A percentile compares a stretch with the other conserved stretches of the same genome.
Evolutionary conservation across 1,284 basidiomycete genomes (phyloP).

Genomic region (Grifola frondosa): DNA sequence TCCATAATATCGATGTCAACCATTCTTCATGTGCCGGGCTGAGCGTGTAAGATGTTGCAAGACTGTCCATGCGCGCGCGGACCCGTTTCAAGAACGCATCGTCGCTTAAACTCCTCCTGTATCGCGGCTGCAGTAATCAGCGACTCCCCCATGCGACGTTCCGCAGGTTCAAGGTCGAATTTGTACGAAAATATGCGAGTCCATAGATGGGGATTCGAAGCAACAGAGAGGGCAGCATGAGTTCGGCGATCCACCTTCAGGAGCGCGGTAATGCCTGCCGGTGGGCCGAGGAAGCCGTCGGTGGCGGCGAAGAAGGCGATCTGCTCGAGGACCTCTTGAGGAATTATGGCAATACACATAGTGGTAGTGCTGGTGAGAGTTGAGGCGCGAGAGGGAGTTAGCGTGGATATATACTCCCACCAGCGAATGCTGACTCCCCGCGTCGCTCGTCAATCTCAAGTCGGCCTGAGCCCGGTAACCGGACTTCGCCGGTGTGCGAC

Average conservation of each 20-base stretch:
- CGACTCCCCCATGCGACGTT: constrained; percentile 28
- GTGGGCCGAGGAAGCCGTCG: constrained; percentile 31
- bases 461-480: too few relatives aligned
- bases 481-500: too few relatives aligned
- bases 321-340: constrained; percentile 42
- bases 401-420: too few relatives aligned
- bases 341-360: constrained; percentile 26
- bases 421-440: too few relatives aligned
- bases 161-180: constrained; percentile 38
- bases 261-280: constrained; percentile 33
- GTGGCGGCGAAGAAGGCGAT: constrained; percentile 41
- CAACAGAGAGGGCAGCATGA: constrained; percentile 32
- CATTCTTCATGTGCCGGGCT: constrained; percentile 29
- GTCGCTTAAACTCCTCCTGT: constrained; percentile 41
- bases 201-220: constrained; percentile 43
- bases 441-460: too few relatives aligned
- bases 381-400: too few relatives aligned
- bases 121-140: constrained; percentile 26
- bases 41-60: constrained; percentile 17
- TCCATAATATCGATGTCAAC: constrained; percentile 43
- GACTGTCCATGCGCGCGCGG: constrained; percentile 39
- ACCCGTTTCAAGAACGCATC: constrained; percentile 58
- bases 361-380: too few relatives aligned
- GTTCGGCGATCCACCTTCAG: constrained; percentile 39
- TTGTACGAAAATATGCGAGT: constrained; percentile 41